Base-by-base conservation (phyloP, 495 filamentous ascomycete genomes). In the Daldinia concentrica region DNA sequence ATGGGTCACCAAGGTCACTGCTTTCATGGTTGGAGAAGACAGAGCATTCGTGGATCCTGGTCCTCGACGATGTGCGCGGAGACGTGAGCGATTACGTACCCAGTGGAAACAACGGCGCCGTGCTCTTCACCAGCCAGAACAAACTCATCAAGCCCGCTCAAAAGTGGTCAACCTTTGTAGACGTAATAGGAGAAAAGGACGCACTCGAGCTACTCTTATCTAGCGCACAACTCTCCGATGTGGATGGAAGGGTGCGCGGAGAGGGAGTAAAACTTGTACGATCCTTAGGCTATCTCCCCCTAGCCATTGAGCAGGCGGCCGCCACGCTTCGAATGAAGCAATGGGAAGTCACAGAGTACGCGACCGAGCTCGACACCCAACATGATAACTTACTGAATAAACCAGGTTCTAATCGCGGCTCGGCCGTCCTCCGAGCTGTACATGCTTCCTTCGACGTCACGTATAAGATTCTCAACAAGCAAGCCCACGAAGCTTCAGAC, bases 371-470 rank as follows among this genome's bases (percentile, higher is more conserved):
- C 56, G 34, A 58, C 12, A 34, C 0, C 11, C 32, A 41, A 5
- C 11, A 19, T 41, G 14, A 58, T 22, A 22, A 17, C 5, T 58
- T 58, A 41, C 56, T 58, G 6, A 58, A 41, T 1, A 41, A 41
- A 43, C 9, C 56, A 58, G 56, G 14, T 58, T 17, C 0, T 27
- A 6, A 58, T 12, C 9, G 0, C 19, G 56, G 12, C 19, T 58
- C 56, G 22, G 0, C 6, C 34, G 34, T 41, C 34, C 56, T 17
- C 36, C 19, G 22, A n/a, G 56, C 19, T 1, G 56, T 58, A n/a
- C 56, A 58, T n/a, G 56, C 56, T 3, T 58, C 56, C 22, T 58
- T 58, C 36, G 56, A 58, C 6, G 56, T 58, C 36, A 58, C 56
- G 9, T 58, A 58, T 11, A 58, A 58, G 24, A 11, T 43, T 6